Base-by-base conservation (phyloP, 2,329 filamentous ascomycete species). In the Pseudocercospora fijiensis region DNA sequence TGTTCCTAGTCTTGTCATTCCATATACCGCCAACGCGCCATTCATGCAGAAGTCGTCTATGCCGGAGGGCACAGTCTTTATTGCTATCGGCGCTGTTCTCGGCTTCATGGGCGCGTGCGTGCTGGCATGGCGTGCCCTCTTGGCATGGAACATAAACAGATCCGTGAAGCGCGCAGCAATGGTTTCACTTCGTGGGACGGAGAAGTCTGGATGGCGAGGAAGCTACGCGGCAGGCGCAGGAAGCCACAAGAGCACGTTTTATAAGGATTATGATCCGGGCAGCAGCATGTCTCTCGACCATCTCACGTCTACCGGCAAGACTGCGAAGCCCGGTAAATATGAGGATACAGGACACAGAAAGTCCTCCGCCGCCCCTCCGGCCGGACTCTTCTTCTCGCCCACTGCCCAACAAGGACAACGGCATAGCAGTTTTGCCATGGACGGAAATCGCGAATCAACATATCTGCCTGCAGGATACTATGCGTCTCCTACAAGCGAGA, bases 21-120 rank as follows among this genome's bases (percentile, higher is more conserved):
- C 95, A 7, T 90, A 92, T 26, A 96, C 91, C 2, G 83, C 85
- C 43, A 86, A 89, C 73, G 95, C 95, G 4, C 92, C 94, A 16
- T 99, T 91, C 76, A 96, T 98, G 91, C 89, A 93, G 74, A 88
- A 89, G 72, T 96, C 92, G 0, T 88, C 80, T 59, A 83, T 93
- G 10, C 95, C 95, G 2, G 90, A 98, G 73, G 95, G 95, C 60
- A 97, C 94, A 3, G 90, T 99, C 64, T 99, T 99, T 80, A 99
- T 99, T 72, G 90, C 88, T 22, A 95, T 98, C 0, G 95, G 95
- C 52, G 90, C 92, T 26, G 89, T 92, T 27, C 85, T 99, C 6
- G 95, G 91, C 16, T 89, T 92, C 69, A 86, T 97, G 67, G 91
- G 88, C 10, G 81, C 92, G 8, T 88, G 87, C n/a, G 86, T 98